These are phyloP conservation scores for Corylus americana DNA, from an alignment of 306 rosid species.

Conservation along the genomic window DNA sequence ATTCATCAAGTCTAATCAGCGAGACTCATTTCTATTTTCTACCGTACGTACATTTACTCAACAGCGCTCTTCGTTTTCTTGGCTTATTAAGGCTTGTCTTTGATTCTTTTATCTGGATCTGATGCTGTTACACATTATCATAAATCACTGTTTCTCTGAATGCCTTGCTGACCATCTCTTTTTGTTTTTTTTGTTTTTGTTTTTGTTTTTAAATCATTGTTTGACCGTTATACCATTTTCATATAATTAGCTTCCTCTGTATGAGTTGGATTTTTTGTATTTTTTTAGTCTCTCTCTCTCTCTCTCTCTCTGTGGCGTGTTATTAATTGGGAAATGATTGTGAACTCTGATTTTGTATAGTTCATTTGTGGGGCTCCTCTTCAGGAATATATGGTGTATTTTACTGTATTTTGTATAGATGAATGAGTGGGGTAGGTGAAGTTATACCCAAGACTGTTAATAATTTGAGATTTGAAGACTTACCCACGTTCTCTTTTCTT, in stretches of 20 bases:
- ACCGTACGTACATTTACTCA: slow-evolving; percentile 6
- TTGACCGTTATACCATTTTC: slow-evolving; percentile 13
- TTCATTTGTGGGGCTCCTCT: background rate
- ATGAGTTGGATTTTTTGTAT: slow-evolving; percentile 25
- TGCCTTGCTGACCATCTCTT: background rate
- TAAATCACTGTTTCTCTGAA: background rate
- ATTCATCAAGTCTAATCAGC: background rate
- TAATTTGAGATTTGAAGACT: slow-evolving; percentile 8
- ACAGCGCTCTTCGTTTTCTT: background rate
- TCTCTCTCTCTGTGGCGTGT: slow-evolving; percentile 28
- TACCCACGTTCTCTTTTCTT: slow-evolving; percentile 35
- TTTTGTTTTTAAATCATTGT: background rate
- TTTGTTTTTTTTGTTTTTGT: background rate
- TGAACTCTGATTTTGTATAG: background rate
- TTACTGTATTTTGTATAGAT: background rate
- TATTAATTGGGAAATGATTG: slow-evolving; percentile 17
- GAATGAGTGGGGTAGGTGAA: slow-evolving; percentile 20
- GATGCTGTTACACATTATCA: background rate
- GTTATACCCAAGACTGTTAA: slow-evolving; percentile 10
- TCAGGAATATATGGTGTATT: background rate
- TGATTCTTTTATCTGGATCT: slow-evolving; percentile 23
- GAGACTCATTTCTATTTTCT: background rate
- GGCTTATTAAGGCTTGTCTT: background rate
- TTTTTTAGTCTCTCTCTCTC: slow-evolving; percentile 23
- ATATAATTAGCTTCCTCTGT: slow-evolving; percentile 16